Percentiles rank a stretch among this genome's conserved stretches.
phyloP scores from a whole-genome alignment of 371 early-diverging fungal genomes.

The Catenaria anguillulae region DNA sequence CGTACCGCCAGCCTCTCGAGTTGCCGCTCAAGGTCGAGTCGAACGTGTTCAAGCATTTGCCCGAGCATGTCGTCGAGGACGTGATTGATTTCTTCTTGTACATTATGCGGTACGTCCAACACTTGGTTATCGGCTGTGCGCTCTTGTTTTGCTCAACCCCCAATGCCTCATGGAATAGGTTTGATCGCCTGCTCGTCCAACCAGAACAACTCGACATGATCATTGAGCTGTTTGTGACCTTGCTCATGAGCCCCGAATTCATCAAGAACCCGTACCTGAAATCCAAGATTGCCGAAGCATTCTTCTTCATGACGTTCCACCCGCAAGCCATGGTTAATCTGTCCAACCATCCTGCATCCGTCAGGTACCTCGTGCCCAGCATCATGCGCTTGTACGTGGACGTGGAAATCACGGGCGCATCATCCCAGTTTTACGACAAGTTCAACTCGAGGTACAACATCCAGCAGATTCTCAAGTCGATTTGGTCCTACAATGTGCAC shows the following conservation, averaged over 20 bases:
- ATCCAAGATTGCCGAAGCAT: constrained; percentile 78
- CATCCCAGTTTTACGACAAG: constrained; percentile 93
- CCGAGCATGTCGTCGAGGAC: constrained; percentile 88
- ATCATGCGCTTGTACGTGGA: constrained; percentile 85
- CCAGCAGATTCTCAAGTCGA: constrained; percentile 71
- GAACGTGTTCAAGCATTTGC: constrained; percentile 32
- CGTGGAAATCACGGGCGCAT: constrained; percentile 84
- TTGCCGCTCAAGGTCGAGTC: constrained; percentile 16
- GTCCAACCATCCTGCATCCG: constrained; percentile 50
- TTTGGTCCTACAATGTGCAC: constrained; percentile 54
- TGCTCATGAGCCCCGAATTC: constrained; percentile 47
- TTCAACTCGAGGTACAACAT: constrained; percentile 94
- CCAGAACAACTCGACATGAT: background rate
- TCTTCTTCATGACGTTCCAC: constrained; percentile 47
- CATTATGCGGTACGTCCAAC: constrained; percentile 15
- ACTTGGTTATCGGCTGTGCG: background rate
- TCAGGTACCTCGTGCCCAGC: constrained; percentile 55
- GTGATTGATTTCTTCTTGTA: constrained; percentile 37
- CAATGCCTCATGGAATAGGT: too few relatives aligned
- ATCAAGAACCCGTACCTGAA: constrained; percentile 90
- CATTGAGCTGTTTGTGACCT: constrained; percentile 45
- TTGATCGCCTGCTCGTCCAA: background rate
- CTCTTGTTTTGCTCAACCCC: background rate
- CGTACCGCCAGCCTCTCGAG: constrained; percentile 35
- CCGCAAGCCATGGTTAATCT: constrained; percentile 22